phyloP scores from a whole-genome alignment of 306 rosid species.

The Quercus aquifolioides region DNA sequence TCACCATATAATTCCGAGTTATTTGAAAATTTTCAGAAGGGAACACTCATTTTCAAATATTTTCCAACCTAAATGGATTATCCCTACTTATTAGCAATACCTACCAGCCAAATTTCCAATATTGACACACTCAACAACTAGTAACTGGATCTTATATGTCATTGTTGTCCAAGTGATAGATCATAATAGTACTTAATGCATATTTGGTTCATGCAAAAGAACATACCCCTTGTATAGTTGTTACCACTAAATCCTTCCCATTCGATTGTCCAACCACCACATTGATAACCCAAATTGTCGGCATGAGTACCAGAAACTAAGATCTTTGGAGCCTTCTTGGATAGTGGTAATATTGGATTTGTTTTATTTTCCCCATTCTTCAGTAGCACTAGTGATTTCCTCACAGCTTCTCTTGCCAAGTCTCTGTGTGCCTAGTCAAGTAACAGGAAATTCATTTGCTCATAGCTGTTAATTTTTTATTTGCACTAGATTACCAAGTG shows the following conservation, averaged over 20 bases:
- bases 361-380: constrained; percentile 81
- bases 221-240: constrained; percentile 68
- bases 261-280: constrained; percentile 96
- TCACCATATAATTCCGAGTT: not conserved
- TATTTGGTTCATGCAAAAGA: not conserved
- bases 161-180: not conserved
- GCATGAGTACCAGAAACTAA: constrained; percentile 87
- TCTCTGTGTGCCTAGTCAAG: constrained; percentile 70
- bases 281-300: constrained; percentile 94
- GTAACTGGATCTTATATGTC: not conserved
- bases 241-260: constrained; percentile 96
- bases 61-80: not conserved
- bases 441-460: constrained; percentile 12
- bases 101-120: not conserved
- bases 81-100: not conserved
- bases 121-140: not conserved
- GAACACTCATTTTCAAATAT: not conserved
- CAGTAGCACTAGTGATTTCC: constrained; percentile 82
- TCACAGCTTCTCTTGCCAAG: constrained; percentile 96
- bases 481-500: not conserved
- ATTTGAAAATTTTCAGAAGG: not conserved
- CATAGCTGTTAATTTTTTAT: not conserved
- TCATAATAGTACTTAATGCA: not conserved
- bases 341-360: constrained; percentile 73
- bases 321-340: constrained; percentile 62